Evolutionary conservation across 768 basidiomycete species (phyloP).

Genomic region (Pleurotus giganteus): DNA sequence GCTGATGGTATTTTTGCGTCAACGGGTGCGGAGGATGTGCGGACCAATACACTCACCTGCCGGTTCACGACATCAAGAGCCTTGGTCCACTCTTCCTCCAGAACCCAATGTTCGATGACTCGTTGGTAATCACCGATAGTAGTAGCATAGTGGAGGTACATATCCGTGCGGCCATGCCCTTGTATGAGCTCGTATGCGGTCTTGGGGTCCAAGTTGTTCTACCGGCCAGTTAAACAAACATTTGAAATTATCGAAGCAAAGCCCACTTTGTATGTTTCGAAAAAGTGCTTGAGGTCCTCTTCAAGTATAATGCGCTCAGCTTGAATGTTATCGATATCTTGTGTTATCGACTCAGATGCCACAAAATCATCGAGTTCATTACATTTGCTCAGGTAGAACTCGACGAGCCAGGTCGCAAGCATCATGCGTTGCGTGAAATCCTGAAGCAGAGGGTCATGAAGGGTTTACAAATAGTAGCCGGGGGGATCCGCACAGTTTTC

Average conservation of each 20-base stretch:
- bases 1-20: constrained; percentile 37
- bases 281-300: constrained; percentile 90
- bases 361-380: constrained; percentile 94
- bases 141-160: constrained; percentile 87
- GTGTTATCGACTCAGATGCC: constrained; percentile 78
- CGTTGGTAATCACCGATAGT: constrained; percentile 78
- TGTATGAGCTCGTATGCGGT: constrained; percentile 93
- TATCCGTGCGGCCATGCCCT: constrained; percentile 89
- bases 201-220: constrained; percentile 81
- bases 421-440: constrained; percentile 95
- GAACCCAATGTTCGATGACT: constrained; percentile 89
- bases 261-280: constrained; percentile 88
- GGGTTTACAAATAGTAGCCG: neutral
- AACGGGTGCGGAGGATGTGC: neutral
- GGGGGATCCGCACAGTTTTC: constrained; percentile 60
- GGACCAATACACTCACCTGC: constrained; percentile 52
- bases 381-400: constrained; percentile 95
- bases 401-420: constrained; percentile 97
- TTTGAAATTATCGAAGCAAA: neutral
- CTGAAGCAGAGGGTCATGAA: constrained; percentile 35
- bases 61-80: constrained; percentile 89
- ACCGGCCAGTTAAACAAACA: neutral
- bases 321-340: constrained; percentile 82
- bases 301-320: constrained; percentile 81
- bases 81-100: constrained; percentile 89